A percentile compares a stretch with the other conserved stretches of the same genome.
These are phyloP conservation scores for Bryoglossum gracile DNA, from an alignment of 495 filamentous ascomycete genomes.

Conservation along the genomic window DNA sequence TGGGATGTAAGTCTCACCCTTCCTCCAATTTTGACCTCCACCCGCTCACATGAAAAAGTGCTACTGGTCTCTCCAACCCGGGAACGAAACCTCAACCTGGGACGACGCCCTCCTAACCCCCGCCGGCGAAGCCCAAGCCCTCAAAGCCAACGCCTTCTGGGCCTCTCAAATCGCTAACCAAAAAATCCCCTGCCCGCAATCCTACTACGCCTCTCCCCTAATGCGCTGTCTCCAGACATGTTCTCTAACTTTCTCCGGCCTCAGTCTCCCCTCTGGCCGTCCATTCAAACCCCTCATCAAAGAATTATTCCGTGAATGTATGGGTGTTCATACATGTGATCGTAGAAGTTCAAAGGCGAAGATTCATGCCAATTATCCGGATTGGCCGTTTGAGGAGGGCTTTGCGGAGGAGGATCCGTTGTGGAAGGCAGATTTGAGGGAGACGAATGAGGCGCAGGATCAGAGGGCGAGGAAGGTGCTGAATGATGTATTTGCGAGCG, in stretches of 20 bases:
- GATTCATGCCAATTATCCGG: constrained; percentile 52
- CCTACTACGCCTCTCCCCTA: constrained; percentile 63
- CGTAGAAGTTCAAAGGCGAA: constrained; percentile 49
- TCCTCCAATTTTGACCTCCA: background rate
- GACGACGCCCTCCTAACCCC: constrained; percentile 60
- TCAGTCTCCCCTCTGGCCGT: constrained; percentile 39
- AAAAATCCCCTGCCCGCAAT: constrained; percentile 55
- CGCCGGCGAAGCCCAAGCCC: constrained; percentile 54
- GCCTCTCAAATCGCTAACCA: constrained; percentile 40
- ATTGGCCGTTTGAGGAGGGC: constrained; percentile 52
- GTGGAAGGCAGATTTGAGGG: constrained; percentile 49
- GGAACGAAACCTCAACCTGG: constrained; percentile 62
- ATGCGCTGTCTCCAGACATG: constrained; percentile 60
- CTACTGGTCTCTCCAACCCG: constrained; percentile 64
- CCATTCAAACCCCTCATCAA: constrained; percentile 59
- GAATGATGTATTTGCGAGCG: constrained; percentile 54
- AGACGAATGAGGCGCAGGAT: constrained; percentile 49
- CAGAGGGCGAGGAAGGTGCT: constrained; percentile 47
- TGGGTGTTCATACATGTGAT: constrained; percentile 76
- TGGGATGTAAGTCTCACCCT: constrained; percentile 50
- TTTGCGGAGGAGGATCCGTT: constrained; percentile 57
- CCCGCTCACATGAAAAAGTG: constrained; percentile 50
- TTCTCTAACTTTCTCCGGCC: constrained; percentile 49
- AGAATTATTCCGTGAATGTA: constrained; percentile 64
- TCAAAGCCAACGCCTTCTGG: constrained; percentile 58